Conservation (phyloP, 352 stramenopile species). For the Phytophthora litchii region DNA sequence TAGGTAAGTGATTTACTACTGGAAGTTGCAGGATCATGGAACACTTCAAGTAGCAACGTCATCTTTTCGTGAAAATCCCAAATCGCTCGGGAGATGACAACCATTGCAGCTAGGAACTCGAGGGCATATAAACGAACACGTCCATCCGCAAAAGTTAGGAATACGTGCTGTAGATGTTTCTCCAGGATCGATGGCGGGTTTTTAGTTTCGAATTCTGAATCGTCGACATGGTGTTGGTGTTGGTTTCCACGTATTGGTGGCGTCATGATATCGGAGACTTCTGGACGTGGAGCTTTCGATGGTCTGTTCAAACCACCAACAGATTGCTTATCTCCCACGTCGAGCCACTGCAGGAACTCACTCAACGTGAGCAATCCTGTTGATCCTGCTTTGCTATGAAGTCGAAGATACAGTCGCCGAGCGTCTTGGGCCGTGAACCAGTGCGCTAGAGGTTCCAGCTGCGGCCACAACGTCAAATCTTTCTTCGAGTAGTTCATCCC, state of each 20-base stretch:
- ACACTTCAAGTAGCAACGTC: conserved; percentile 56
- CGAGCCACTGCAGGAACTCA: conserved; percentile 62
- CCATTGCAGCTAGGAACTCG: conserved; percentile 66
- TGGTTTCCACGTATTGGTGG: conserved; percentile 32
- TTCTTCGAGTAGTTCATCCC: conserved; percentile 56
- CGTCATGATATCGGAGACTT: conserved; percentile 54
- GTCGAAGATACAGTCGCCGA: conserved; percentile 35
- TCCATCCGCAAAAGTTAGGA: conserved; percentile 50
- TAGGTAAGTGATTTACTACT: conserved; percentile 13
- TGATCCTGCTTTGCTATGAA: conserved; percentile 29
- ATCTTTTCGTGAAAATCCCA: conserved; percentile 67
- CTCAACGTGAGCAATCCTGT: conserved; percentile 43
- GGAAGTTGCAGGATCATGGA: conserved; percentile 47
- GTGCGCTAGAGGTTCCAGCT: conserved; percentile 55
- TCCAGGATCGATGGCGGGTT: conserved; percentile 44
- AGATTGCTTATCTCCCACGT: conserved; percentile 12
- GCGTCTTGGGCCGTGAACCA: conserved; percentile 72
- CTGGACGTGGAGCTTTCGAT: conserved; percentile 5
- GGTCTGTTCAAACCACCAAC: conserved; percentile 5
- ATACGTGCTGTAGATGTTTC: conserved; percentile 64
- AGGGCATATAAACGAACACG: conserved; percentile 50
- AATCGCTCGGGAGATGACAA: conserved; percentile 65
- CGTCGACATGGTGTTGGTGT: not conserved
- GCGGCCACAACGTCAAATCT: conserved; percentile 67
- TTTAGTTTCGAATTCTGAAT: not conserved